phyloP scores from a whole-genome alignment of 768 basidiomycete genomes.

The Lentinula sp. region DNA sequence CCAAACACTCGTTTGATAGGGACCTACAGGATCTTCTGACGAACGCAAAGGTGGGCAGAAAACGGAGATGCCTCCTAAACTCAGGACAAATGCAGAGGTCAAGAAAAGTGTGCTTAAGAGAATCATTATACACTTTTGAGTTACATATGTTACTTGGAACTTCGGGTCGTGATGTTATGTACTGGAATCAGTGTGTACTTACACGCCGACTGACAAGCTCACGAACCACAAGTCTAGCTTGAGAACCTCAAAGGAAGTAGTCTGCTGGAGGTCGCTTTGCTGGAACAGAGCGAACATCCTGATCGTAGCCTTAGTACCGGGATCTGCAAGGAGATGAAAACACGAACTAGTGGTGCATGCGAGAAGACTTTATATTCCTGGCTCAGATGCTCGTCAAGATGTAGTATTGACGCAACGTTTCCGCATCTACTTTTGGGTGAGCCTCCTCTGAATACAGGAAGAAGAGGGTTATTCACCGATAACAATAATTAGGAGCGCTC shows the following conservation, averaged over 20 bases:
- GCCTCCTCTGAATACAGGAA: not conserved
- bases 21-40: too few relatives aligned
- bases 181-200: too few relatives aligned
- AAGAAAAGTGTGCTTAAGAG: too few relatives aligned
- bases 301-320: not conserved
- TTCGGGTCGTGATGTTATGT: too few relatives aligned
- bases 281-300: conserved; percentile 81
- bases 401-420: conserved; percentile 91
- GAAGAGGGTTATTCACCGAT: conserved; percentile 47
- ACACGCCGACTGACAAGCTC: too few relatives aligned
- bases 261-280: conserved; percentile 83
- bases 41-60: too few relatives aligned
- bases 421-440: conserved; percentile 59
- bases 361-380: conserved; percentile 97
- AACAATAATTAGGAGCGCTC: conserved; percentile 98
- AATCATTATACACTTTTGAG: too few relatives aligned
- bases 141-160: too few relatives aligned
- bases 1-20: too few relatives aligned
- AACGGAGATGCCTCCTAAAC: too few relatives aligned
- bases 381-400: conserved; percentile 86
- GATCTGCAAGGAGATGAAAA: not conserved
- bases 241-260: conserved; percentile 59
- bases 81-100: too few relatives aligned
- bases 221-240: too few relatives aligned
- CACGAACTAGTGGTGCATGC: conserved; percentile 71